Conservation (phyloP, 1,284 basidiomycete species). For the Chiua sp. region DNA sequence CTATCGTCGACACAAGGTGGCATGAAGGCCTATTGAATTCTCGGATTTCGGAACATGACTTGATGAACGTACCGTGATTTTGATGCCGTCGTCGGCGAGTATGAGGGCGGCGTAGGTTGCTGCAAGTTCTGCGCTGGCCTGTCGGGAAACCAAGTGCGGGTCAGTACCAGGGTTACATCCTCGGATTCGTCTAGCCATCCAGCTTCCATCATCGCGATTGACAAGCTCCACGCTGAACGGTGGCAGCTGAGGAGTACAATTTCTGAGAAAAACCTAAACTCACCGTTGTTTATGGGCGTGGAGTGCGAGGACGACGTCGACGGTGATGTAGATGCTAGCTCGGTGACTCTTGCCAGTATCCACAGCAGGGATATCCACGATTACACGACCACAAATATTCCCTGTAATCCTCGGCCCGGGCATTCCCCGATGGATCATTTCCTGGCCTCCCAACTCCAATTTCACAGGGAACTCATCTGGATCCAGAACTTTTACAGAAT, state of each 20-base stretch:
- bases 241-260: neutral
- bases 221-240: neutral
- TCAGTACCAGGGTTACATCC: constrained; percentile 25
- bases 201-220: constrained; percentile 9
- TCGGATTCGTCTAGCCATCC: constrained; percentile 20
- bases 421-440: too few relatives aligned
- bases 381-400: constrained; percentile 6
- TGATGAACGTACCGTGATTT: constrained; percentile 88
- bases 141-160: constrained; percentile 7
- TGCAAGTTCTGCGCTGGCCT: constrained; percentile 78
- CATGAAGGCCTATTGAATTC: too few relatives aligned
- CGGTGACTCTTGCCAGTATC: neutral
- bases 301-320: constrained; percentile 11
- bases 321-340: constrained; percentile 4
- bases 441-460: too few relatives aligned
- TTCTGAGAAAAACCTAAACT: constrained; percentile 8
- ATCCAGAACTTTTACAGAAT: too few relatives aligned
- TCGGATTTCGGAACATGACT: neutral
- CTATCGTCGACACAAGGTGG: constrained; percentile 45
- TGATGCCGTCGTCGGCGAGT: constrained; percentile 95
- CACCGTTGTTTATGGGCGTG: constrained; percentile 23
- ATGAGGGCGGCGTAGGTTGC: constrained; percentile 94
- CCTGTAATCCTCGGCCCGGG: neutral
- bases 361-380: constrained; percentile 1
- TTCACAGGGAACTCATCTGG: too few relatives aligned